phyloP scores from a whole-genome alignment of 768 basidiomycete genomes.

The Wakefieldia striispora region DNA sequence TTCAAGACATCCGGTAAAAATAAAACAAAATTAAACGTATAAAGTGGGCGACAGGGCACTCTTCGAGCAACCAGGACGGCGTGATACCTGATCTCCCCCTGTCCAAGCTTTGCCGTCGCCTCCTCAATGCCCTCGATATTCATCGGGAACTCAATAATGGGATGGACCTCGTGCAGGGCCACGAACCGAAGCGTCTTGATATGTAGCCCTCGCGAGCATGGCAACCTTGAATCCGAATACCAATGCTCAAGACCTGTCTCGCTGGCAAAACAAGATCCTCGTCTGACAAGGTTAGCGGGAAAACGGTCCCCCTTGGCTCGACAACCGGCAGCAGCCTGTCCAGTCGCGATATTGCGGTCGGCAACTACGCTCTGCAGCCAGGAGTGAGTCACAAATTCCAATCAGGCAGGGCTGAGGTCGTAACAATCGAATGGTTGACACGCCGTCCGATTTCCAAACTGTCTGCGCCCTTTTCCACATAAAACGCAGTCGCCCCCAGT shows the following conservation, averaged over 20 bases:
- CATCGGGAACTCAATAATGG: conserved; percentile 33
- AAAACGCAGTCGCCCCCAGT: conserved; percentile 38
- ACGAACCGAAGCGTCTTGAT: conserved; percentile 36
- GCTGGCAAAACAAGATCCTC: too few relatives aligned
- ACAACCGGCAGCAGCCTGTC: conserved; percentile 28
- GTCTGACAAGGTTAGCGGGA: conserved; percentile 30
- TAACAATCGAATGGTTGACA: conserved; percentile 32
- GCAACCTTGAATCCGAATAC: conserved; percentile 28
- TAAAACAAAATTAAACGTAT: neutral
- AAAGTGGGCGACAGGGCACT: too few relatives aligned
- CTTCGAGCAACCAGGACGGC: conserved; percentile 25
- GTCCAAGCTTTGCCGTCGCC: conserved; percentile 18
- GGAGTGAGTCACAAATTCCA: conserved; percentile 29
- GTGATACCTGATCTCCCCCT: conserved; percentile 32
- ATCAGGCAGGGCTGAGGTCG: conserved; percentile 28
- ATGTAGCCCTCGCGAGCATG: conserved; percentile 28
- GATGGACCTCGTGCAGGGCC: conserved; percentile 27
- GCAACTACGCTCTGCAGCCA: neutral
- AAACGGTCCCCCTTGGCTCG: conserved; percentile 21
- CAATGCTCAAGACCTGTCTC: conserved; percentile 20
- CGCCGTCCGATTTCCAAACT: conserved; percentile 28
- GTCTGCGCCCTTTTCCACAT: conserved; percentile 27
- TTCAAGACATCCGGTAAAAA: neutral
- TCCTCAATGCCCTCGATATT: conserved; percentile 28
- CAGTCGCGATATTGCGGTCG: neutral